Conservation (phyloP, 2,329 filamentous ascomycete species). For the Pleoardoris graminearum region DNA sequence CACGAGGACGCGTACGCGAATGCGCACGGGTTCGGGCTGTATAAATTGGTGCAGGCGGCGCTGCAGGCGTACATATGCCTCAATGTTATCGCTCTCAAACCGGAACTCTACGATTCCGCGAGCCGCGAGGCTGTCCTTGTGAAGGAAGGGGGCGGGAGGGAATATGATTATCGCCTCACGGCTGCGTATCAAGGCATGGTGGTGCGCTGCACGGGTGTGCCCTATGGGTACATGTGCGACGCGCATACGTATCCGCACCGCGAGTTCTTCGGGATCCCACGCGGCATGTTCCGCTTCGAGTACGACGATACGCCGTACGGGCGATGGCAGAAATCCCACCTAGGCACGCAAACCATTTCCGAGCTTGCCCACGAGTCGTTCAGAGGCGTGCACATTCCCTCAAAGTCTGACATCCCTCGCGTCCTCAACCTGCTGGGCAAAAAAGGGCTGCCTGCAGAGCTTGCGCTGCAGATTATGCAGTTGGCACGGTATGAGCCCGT, state of each 20-base stretch:
- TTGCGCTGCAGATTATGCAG: slow-evolving; percentile 13
- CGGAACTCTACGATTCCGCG: background rate
- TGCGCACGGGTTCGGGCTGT: background rate
- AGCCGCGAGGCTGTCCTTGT: background rate
- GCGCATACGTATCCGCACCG: slow-evolving; percentile 2
- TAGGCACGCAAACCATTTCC: background rate
- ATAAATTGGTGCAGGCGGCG: background rate
- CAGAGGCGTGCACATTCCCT: background rate
- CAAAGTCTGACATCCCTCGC: slow-evolving; percentile 1
- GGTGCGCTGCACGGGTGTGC: background rate
- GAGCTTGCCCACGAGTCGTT: background rate
- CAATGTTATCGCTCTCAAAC: background rate
- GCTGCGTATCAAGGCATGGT: background rate
- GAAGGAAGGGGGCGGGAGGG: background rate
- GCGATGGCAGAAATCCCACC: background rate
- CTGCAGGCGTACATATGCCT: background rate
- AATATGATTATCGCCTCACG: background rate
- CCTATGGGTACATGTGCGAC: background rate
- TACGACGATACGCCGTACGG: background rate
- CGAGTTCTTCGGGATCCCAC: slow-evolving; percentile 1
- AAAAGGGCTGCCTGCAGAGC: slow-evolving; percentile 12
- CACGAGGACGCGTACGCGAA: background rate
- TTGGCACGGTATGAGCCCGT: slow-evolving; percentile 8
- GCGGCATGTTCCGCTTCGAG: background rate
- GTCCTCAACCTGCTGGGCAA: slow-evolving; percentile 10